phyloP scores from a whole-genome alignment of 805 yeast genomes.

The Yamadazyma takamatsuzukensis region DNA sequence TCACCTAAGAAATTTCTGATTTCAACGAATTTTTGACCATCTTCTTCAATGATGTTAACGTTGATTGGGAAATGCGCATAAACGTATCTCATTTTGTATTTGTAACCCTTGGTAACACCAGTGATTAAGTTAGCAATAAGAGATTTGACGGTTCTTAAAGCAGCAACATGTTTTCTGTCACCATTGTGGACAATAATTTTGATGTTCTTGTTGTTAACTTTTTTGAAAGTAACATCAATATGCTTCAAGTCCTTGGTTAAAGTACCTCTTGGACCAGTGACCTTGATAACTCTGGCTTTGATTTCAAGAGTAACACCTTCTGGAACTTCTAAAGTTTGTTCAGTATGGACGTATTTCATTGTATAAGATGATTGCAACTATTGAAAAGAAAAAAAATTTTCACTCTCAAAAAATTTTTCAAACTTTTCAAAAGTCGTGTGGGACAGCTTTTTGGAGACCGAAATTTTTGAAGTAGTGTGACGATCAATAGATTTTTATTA shows the following conservation, averaged over 20 bases:
- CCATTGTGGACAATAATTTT: constrained; percentile 95
- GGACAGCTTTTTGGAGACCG: no score
- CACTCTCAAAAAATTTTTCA: constrained; percentile 6
- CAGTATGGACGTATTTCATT: constrained; percentile 86
- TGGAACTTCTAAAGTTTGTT: constrained; percentile 80
- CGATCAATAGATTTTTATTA: no score
- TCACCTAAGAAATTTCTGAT: constrained; percentile 99
- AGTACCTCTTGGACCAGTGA: constrained; percentile 97
- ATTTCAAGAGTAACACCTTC: constrained; percentile 89
- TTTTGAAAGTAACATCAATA: constrained; percentile 89
- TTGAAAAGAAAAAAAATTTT: constrained; percentile 4
- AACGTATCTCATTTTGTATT: constrained; percentile 99
- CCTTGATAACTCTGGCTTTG: constrained; percentile 86
- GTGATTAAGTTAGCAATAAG: constrained; percentile 89
- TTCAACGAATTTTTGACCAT: constrained; percentile 74
- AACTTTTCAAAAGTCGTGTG: constrained; percentile 2
- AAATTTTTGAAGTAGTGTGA: no score
- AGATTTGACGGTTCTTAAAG: constrained; percentile 97
- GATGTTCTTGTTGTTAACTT: constrained; percentile 67
- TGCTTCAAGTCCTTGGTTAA: constrained; percentile 88
- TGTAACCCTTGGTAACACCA: constrained; percentile 99
- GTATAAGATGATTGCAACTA: constrained; percentile 2
- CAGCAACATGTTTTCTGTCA: constrained; percentile 99
- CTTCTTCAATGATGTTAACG: constrained; percentile 83
- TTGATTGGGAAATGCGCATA: constrained; percentile 99